Conservation (phyloP, 208 protist genomes). For the Entamoeba moshkovskii region DNA sequence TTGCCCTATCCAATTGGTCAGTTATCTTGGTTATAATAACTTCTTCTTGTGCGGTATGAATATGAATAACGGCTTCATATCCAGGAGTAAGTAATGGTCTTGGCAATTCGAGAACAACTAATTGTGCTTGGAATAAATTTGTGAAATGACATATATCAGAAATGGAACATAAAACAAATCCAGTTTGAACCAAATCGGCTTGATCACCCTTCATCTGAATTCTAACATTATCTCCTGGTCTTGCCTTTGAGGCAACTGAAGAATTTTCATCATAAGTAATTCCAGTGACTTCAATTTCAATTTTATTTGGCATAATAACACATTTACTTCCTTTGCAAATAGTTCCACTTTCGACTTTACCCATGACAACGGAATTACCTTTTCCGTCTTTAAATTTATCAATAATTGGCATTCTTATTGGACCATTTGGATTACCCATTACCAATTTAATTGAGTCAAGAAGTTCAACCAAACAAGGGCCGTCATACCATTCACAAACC, state of each 20-base stretch:
- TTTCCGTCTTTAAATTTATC: neutral
- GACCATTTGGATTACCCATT: constrained; percentile 21
- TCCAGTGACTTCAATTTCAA: neutral
- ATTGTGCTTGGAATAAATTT: neutral
- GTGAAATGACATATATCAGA: neutral
- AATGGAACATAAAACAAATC: neutral
- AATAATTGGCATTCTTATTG: constrained; percentile 23
- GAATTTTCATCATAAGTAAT: neutral
- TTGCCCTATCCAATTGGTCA: neutral
- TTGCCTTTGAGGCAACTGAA: neutral
- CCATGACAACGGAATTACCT: neutral
- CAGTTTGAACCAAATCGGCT: neutral
- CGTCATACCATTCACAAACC: neutral
- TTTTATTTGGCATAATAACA: neutral
- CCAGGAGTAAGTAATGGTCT: neutral
- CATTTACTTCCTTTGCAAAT: neutral
- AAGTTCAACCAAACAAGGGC: constrained; percentile 15
- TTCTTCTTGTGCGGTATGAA: neutral
- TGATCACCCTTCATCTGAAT: neutral
- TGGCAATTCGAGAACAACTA: neutral
- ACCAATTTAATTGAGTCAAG: constrained; percentile 22
- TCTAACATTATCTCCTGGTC: neutral
- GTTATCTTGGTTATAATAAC: neutral
- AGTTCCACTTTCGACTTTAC: constrained; percentile 4
- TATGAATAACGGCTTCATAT: neutral